A percentile compares a stretch with the other conserved stretches of the same genome.
phyloP scores from a whole-genome alignment of 257 asterid species.

The Asclepias syriaca region DNA sequence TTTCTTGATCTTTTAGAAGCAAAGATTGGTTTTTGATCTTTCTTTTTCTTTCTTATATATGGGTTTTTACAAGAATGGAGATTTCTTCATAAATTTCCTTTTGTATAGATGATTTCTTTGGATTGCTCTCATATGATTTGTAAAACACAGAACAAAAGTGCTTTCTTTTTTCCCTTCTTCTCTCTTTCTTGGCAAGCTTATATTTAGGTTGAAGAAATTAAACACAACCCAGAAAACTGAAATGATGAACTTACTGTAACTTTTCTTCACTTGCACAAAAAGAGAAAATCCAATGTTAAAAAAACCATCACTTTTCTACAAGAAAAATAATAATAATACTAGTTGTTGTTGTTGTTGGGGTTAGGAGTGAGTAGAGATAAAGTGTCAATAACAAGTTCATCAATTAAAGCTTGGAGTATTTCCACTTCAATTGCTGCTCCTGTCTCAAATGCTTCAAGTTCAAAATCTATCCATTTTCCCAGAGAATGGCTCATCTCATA shows the following conservation, averaged over 20 bases:
- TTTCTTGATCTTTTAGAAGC: not conserved
- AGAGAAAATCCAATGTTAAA: not conserved
- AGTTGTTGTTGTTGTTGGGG: not conserved
- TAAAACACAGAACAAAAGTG: not conserved
- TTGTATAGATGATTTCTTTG: not conserved
- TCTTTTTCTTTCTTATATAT: too few relatives aligned
- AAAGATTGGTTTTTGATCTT: constrained; percentile 1
- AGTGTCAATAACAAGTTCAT: constrained; percentile 55
- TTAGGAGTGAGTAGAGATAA: not conserved
- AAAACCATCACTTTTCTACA: constrained; percentile 10
- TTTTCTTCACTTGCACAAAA: not conserved
- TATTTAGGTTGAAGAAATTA: too few relatives aligned
- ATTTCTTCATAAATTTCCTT: constrained; percentile 5
- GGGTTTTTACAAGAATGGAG: too few relatives aligned
- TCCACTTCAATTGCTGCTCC: constrained; percentile 53
- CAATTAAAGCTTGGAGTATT: constrained; percentile 54
- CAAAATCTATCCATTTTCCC: constrained; percentile 64
- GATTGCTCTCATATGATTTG: not conserved
- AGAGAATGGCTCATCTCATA: constrained; percentile 59
- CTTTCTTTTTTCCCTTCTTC: too few relatives aligned
- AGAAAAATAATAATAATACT: constrained; percentile 1
- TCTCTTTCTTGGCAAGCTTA: too few relatives aligned
- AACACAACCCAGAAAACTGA: too few relatives aligned
- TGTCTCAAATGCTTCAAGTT: constrained; percentile 49
- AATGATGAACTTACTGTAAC: too few relatives aligned